These are phyloP conservation scores for Penicillium fuscoglaucum DNA, from an alignment of 2,329 filamentous ascomycete species.

Conservation along the genomic window DNA sequence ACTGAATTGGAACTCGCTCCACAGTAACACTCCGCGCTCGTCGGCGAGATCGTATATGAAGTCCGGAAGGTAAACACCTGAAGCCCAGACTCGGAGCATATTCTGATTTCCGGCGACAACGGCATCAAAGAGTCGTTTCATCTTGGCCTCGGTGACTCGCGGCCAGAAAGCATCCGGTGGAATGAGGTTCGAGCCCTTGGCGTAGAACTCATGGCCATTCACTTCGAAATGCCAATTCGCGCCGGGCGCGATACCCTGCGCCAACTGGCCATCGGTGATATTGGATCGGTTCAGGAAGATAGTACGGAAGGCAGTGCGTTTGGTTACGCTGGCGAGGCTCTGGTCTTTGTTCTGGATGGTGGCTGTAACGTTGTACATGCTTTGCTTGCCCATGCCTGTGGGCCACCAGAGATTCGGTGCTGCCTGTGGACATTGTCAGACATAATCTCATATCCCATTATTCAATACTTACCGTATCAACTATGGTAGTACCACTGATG, in stretches of 20 bases:
- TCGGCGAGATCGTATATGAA: conserved; percentile 65
- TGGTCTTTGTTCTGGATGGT: conserved; percentile 43
- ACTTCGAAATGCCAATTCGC: conserved; percentile 66
- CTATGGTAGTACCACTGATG: conserved; percentile 51
- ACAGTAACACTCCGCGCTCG: conserved; percentile 60
- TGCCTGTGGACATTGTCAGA: too few relatives aligned
- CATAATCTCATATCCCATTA: too few relatives aligned
- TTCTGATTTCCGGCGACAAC: conserved; percentile 62
- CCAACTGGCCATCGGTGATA: conserved; percentile 55
- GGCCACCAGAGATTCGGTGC: conserved; percentile 60
- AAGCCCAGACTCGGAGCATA: conserved; percentile 64
- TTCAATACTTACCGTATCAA: conserved; percentile 35
- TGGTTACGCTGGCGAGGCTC: conserved; percentile 49
- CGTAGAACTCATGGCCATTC: conserved; percentile 64
- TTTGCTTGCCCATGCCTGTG: conserved; percentile 56
- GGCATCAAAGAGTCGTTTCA: conserved; percentile 56
- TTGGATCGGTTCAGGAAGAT: conserved; percentile 60
- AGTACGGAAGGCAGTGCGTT: conserved; percentile 61
- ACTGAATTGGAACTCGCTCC: conserved; percentile 65
- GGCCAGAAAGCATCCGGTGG: conserved; percentile 65
- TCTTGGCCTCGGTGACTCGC: conserved; percentile 55
- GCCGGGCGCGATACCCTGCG: conserved; percentile 56
- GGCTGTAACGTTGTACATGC: conserved; percentile 58
- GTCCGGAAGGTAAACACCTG: conserved; percentile 60
- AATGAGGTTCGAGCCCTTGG: conserved; percentile 65